Conservation (phyloP, 2,329 filamentous ascomycete species). For the Fusarium heterosporum region DNA sequence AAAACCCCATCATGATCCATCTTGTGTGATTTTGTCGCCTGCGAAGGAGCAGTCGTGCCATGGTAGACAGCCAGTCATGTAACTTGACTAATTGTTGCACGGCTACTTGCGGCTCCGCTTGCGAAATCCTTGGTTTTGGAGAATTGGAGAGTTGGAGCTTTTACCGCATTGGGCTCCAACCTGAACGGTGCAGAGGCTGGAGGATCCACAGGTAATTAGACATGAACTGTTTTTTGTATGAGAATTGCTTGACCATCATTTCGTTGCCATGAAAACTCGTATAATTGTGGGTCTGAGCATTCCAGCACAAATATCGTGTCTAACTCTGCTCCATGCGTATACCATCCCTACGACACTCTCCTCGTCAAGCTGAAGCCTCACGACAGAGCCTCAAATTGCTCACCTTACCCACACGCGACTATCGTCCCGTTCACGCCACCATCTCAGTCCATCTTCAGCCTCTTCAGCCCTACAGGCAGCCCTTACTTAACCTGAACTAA, state of each 20-base stretch:
- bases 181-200: background rate
- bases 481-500: constrained; percentile 9
- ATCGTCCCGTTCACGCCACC: constrained; percentile 11
- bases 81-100: background rate
- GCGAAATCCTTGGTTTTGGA: background rate
- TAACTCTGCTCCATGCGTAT: background rate
- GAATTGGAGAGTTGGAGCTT: background rate
- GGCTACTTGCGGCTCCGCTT: constrained; percentile 9
- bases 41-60: background rate
- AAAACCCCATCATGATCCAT: background rate
- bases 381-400: background rate
- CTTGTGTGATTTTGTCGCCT: background rate
- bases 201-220: constrained; percentile 11
- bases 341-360: background rate
- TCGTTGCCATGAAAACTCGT: background rate
- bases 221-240: background rate
- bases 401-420: background rate
- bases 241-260: background rate
- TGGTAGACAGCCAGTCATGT: constrained; percentile 2
- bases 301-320: background rate
- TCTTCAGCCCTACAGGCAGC: constrained; percentile 12
- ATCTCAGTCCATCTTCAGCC: constrained; percentile 2
- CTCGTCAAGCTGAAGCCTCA: constrained; percentile 8
- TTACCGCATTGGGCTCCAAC: constrained; percentile 6
- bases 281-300: constrained; percentile 4